Base-by-base conservation (phyloP, 139 green algal species). In the Chlamydomonas sp. region DNA sequence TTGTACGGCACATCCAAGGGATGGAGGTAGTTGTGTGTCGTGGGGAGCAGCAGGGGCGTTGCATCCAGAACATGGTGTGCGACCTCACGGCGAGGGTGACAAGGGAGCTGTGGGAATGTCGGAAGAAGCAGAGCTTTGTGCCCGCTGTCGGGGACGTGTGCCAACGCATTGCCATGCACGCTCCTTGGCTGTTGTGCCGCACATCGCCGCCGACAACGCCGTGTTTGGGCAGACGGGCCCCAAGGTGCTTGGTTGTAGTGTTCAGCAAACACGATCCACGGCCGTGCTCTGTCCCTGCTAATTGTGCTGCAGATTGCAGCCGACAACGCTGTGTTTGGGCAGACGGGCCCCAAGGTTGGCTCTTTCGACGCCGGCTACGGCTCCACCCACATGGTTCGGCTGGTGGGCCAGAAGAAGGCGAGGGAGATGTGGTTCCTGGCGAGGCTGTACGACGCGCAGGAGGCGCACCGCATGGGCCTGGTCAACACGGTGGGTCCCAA, bases 51-150 rank as follows among this genome's bases (percentile, higher is more conserved):
- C 6, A 8, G 73, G 73, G 98, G 98, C 64, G 31, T 49, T 96
- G 99, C 93, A 98, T 99, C 86, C 92, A 99, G 85, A 97, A 99
- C 91, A 99, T 99, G 97, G 90, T 99, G 57, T 99, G 97, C 88
- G 31, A 49, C 31, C 31, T 49, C 31, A 49, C 31, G 31, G 31
- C 31, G 31, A 49, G 31, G 31, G 31, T 49, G 31, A 49, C 31
- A 49, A 49, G 31, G 31, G 31, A 49, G 31, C 31, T 49, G 31
- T 49, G 31, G 31, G 31, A 49, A 49, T 49, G 31, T 49, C 31
- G 31, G 31, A 49, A 49, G 31, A 49, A 49, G 31, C 31, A 49
- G 31, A 49, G 31, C 31, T 49, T 49, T 60, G 10, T 3, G 73
- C 10, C 5, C 18, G 16, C 17, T 60, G 3, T 4, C 5, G 31